A percentile compares a stretch with the other conserved stretches of the same genome.
Conservation (phyloP, 2,329 filamentous ascomycete genomes). For the Ascochyta clinopodiicola region DNA sequence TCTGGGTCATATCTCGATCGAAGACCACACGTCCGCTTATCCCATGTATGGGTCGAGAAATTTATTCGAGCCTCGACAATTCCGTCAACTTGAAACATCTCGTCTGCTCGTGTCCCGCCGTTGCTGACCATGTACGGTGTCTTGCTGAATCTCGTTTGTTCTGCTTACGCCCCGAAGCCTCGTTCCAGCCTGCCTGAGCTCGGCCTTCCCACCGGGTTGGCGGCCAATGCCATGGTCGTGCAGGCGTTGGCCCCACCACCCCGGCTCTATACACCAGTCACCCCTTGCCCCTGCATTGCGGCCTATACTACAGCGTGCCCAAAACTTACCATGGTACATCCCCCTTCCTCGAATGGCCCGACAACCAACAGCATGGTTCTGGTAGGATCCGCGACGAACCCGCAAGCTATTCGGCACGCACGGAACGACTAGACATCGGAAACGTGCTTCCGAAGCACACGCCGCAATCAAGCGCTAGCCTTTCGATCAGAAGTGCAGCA, state of each 20-base stretch:
- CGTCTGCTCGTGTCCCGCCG: no score
- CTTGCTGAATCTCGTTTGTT: not conserved
- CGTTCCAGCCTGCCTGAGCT: not conserved
- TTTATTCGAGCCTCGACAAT: not conserved
- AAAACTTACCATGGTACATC: not conserved
- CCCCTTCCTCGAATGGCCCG: conserved; percentile 7
- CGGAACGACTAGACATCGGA: not conserved
- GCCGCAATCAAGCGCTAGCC: not conserved
- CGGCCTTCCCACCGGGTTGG: not conserved
- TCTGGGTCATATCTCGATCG: not conserved
- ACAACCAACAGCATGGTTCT: not conserved
- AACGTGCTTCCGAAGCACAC: not conserved
- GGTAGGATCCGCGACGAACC: not conserved
- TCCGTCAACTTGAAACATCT: not conserved
- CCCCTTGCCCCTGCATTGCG: conserved; percentile 12
- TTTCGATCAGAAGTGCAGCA: no score
- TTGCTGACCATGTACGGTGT: not conserved
- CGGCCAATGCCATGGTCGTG: not conserved
- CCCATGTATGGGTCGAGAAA: not conserved
- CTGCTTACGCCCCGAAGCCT: conserved; percentile 1
- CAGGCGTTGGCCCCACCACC: not conserved
- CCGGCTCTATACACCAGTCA: conserved; percentile 1
- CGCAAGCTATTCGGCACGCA: not conserved
- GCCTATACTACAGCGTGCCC: not conserved
- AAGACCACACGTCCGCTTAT: not conserved